Evolutionary conservation across 257 asterid species (phyloP), one percentile per base, ranked within the genome.

Genomic region (Thymus quinquecostatus): DNA sequence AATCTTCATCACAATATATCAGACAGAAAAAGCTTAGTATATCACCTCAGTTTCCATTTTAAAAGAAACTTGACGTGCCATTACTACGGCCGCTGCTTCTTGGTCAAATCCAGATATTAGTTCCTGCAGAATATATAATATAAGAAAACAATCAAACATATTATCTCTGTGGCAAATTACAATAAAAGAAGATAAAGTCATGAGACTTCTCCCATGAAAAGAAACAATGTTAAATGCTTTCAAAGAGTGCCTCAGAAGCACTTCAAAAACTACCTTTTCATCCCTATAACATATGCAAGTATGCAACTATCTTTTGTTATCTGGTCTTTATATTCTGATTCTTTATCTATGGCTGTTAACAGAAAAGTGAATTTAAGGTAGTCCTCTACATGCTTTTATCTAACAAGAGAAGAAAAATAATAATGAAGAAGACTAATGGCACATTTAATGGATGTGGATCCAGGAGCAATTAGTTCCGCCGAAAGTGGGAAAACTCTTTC

Each of bases 11-110:
- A 38, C 65, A 48, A 59, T 44, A 66, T 75, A 64, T 60, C 33
- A 63, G 69, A 51, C 61, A 40, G 47, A 64, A 73, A 76, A 74
- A 54, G 64, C 54, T 66, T 34, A 69, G 74, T 10, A 41, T 41
- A 66, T 60, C 74, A 93, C 98, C 98, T 94, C 98, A 8, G 97
- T 86, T 82, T 94, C 98, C 98, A 94, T 94, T 83, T 86, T 94
- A 82, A 89, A 85, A 49, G 98, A 89, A 84, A 91, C 97, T 70
- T 86, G 96, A 44, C 96, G 97, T 71, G 98, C 91, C 96, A 94
- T 81, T 66, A 94, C 96, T 68, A 87, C 97, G 47, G 95, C 96
- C 45, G 98, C 98, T 75, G 97, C 96, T 85, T 94, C 98, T 87
- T 94, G 98, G 82, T 94, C 98, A 87, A 94, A 94, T 79, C 98